Evolutionary conservation across 2,329 filamentous ascomycete genomes (phyloP).

Genomic region (Colletotrichum eleusines): DNA sequence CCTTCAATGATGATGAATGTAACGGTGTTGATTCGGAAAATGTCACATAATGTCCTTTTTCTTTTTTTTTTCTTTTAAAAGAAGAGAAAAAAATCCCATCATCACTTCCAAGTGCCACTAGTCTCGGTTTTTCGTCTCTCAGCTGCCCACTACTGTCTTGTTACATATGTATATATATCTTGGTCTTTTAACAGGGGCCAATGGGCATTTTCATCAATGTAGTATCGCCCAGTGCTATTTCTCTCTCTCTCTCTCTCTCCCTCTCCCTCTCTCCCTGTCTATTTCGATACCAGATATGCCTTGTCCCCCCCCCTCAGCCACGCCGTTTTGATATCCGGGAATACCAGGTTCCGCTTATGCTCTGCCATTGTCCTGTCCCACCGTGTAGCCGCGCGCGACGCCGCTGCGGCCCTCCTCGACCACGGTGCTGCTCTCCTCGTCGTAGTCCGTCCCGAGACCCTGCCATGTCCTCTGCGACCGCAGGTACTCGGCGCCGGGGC

Average conservation of each 20-base stretch:
- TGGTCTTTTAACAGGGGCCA: no score
- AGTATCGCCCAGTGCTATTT: no score
- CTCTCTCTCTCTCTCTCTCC: neutral
- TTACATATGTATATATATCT: no score
- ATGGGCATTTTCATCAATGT: no score
- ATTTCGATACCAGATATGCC: neutral
- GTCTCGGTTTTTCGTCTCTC: no score
- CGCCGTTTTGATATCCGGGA: neutral
- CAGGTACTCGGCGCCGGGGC: constrained; percentile 90
- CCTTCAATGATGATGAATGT: constrained; percentile 34
- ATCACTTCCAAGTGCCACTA: no score
- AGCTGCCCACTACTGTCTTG: no score
- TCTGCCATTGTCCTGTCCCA: constrained; percentile 66
- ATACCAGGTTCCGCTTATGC: neutral
- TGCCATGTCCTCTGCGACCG: constrained; percentile 89
- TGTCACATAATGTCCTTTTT: constrained; percentile 26
- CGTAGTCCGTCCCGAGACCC: constrained; percentile 89
- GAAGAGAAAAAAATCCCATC: no score
- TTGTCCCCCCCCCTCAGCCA: neutral
- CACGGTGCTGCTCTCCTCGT: constrained; percentile 69
- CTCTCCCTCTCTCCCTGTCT: neutral
- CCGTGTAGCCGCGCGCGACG: constrained; percentile 88
- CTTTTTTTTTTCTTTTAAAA: neutral
- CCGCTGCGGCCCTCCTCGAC: constrained; percentile 89
- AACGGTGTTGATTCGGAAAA: constrained; percentile 15